Evolutionary conservation across 2,329 filamentous ascomycete genomes (phyloP), one percentile per base, ranked within the genome.

Genomic region (Cladosporium sphaerospermum): DNA sequence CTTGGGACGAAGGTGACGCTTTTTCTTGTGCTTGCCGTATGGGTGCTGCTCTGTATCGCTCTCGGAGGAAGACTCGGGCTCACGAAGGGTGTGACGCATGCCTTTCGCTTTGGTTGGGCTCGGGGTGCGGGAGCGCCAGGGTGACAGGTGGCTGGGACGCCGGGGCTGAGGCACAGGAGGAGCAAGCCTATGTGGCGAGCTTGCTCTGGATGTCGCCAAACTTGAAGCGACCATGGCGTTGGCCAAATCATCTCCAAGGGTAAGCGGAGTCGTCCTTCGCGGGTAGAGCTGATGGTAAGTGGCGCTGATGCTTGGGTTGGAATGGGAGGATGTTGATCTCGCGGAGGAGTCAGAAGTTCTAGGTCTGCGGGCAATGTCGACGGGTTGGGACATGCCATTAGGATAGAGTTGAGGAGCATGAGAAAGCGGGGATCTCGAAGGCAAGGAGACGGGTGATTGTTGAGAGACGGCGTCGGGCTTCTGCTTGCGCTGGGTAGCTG

Each of bases 171-270:
- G 69, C 73, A 52, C 62, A 64, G 40, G 67, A 44, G 40, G 48
- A 64, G 69, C 74, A 62, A 40, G 66, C 58, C 68, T 69, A 72
- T 57, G 40, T 62, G 73, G 59, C 56, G 70, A 57, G 65, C 67
- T 56, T 64, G 65, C 62, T 64, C 64, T 60, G 61, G 63, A 73
- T 47, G 85, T 82, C 4, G 88, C 88, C 0, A 91, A 74, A 19
- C 84, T 86, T 2, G 86, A 83, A 2, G 86, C 87, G 62, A 91
- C 79, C 54, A 91, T 89, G 57, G 88, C 88, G 61, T 82, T 81
- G 10, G 86, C 83, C 7, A 91, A 78, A 0, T 83, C 83, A 54
- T 84, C 79, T 9, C 88, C 75, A 1, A 79, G 78, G 28, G 84
- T 74, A 48, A 76, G 70, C 7, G 74, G 73, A 8, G 71, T 69